Percentiles rank a stretch among this genome's conserved stretches.
Evolutionary conservation across 352 stramenopile species (phyloP).

Genomic region (Pythium phragmitis): DNA sequence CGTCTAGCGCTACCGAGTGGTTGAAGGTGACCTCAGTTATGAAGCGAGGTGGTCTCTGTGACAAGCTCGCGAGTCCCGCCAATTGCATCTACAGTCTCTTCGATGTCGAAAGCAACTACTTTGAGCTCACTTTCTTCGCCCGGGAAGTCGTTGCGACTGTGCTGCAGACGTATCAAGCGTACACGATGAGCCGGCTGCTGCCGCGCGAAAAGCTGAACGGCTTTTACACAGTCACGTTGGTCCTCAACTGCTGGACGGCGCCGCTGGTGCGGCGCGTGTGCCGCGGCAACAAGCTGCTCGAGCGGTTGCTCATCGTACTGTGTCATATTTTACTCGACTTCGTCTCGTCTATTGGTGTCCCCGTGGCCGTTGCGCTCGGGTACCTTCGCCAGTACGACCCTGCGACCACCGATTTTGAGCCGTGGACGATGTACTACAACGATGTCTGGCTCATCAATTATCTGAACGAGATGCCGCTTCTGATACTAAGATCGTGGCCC

Average conservation of each 20-base stretch:
- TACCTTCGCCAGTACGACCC: conserved; percentile 19
- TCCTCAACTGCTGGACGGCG: background rate
- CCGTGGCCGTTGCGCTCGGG: conserved; percentile 8
- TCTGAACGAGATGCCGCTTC: conserved; percentile 26
- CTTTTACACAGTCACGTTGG: background rate
- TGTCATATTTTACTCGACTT: background rate
- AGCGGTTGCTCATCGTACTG: background rate
- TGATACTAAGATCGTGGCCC: conserved; percentile 37
- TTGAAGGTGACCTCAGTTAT: background rate
- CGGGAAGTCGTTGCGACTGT: background rate
- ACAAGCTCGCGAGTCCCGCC: background rate
- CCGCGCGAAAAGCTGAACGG: background rate
- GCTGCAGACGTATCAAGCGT: background rate
- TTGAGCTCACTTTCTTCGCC: background rate
- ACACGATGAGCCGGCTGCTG: background rate
- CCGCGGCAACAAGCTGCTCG: conserved; percentile 3
- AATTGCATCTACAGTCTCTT: background rate
- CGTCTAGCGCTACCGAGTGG: background rate
- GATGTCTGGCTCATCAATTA: conserved; percentile 33
- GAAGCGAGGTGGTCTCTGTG: background rate
- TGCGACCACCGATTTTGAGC: conserved; percentile 2
- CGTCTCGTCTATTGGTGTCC: conserved; percentile 17
- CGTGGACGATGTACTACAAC: conserved; percentile 22
- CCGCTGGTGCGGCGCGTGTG: background rate
- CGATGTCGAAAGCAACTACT: background rate